Conservation (phyloP, 345 rosid species). For the Syzygium jambos region DNA sequence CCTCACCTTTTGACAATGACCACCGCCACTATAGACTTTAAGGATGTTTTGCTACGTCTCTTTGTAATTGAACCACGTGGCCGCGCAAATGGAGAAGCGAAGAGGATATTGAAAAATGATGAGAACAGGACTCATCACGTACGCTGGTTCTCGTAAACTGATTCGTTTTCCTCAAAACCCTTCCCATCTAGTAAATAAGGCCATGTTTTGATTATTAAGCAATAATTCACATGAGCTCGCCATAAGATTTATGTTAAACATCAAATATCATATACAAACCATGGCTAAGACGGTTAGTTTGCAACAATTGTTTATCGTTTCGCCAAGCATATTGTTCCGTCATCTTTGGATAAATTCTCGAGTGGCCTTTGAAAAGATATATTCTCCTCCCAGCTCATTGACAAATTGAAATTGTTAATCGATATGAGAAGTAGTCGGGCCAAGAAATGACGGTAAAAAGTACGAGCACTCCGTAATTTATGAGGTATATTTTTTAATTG, state of each 20-base stretch:
- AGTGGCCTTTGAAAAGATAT: neutral
- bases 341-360: neutral
- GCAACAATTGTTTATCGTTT: neutral
- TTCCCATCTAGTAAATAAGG: neutral
- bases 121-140: neutral
- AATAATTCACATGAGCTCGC: neutral
- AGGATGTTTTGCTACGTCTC: neutral
- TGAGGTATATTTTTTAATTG: too few species aligned
- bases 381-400: neutral
- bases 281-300: neutral
- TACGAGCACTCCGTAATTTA: rapidly evolving
- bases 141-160: neutral
- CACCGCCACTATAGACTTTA: neutral
- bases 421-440: neutral
- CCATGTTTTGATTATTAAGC: neutral
- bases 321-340: neutral
- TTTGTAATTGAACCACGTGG: neutral
- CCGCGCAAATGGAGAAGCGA: neutral
- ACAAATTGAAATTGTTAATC: neutral
- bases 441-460: neutral
- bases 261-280: neutral
- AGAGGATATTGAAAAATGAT: neutral
- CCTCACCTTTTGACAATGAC: neutral
- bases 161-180: neutral
- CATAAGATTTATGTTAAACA: neutral